Conservation (phyloP, 1,139 yeast genomes). For the Wickerhamomyces sp. region DNA sequence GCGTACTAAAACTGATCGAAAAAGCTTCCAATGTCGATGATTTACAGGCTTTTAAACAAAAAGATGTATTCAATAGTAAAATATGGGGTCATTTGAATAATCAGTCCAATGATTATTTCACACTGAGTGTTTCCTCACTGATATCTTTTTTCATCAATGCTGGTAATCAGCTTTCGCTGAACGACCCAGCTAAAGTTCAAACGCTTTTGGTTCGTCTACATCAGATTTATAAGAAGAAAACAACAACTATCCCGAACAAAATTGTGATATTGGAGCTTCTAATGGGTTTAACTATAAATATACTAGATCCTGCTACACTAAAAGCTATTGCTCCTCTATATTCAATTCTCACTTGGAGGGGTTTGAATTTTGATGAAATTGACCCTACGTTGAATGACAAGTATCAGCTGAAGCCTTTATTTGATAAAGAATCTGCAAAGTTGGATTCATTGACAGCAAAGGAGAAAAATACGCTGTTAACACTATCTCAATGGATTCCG, state of each 20-base stretch:
- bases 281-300: slow-evolving; percentile 2
- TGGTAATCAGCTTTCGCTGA: slow-evolving; percentile 2
- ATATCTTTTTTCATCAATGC: not conserved
- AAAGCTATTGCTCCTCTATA: slow-evolving; percentile 32
- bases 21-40: not conserved
- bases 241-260: slow-evolving; percentile 2
- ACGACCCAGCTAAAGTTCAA: slow-evolving; percentile 5
- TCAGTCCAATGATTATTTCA: slow-evolving; percentile 5
- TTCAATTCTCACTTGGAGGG: slow-evolving; percentile 35
- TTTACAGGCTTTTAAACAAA: not conserved
- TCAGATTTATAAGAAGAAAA: slow-evolving; percentile 13
- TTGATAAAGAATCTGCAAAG: slow-evolving; percentile 13
- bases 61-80: not conserved
- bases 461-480: slow-evolving; percentile 15
- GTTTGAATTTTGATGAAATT: slow-evolving; percentile 25
- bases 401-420: slow-evolving; percentile 2
- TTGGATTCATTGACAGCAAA: slow-evolving; percentile 17
- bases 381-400: slow-evolving; percentile 13
- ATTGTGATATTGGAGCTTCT: slow-evolving; percentile 4
- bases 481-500: slow-evolving; percentile 24
- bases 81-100: slow-evolving; percentile 2
- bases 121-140: slow-evolving; percentile 1
- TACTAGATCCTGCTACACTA: slow-evolving; percentile 19
- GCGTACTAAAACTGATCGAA: too few species aligned
- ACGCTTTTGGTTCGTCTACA: slow-evolving; percentile 10